These are phyloP conservation scores for Raffaelea deltoideospora DNA, from an alignment of 2,329 filamentous ascomycete species.

Conservation along the genomic window DNA sequence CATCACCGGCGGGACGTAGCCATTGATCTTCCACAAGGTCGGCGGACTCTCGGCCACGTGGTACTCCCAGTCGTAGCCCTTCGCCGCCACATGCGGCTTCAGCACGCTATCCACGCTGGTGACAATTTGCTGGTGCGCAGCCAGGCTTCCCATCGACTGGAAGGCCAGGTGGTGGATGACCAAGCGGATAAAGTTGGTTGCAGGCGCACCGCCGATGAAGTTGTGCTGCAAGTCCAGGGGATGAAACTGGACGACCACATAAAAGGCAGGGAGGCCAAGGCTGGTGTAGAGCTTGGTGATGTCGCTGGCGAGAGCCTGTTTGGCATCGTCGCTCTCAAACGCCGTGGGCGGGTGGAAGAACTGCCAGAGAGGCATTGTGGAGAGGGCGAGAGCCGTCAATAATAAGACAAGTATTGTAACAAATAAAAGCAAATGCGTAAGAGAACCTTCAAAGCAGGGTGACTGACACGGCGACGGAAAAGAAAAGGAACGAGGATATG, in stretches of 20 bases:
- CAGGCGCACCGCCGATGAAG: not conserved
- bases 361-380: constrained; percentile 30
- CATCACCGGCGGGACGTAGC: constrained; percentile 1
- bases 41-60: constrained; percentile 25
- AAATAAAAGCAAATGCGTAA: too few relatives aligned
- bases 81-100: constrained; percentile 23
- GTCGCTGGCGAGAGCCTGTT: constrained; percentile 16
- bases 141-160: constrained; percentile 1
- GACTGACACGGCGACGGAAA: too few relatives aligned
- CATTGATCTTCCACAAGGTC: constrained; percentile 27
- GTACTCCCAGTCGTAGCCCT: constrained; percentile 28
- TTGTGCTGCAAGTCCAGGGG: constrained; percentile 8
- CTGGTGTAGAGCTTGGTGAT: constrained; percentile 17
- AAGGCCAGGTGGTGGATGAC: constrained; percentile 6
- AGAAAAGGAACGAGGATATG: too few relatives aligned
- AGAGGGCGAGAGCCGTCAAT: too few relatives aligned
- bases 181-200: constrained; percentile 6
- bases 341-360: constrained; percentile 22
- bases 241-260: constrained; percentile 26
- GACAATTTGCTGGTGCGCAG: constrained; percentile 1
- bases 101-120: constrained; percentile 16
- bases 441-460: too few relatives aligned
- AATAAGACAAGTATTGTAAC: too few relatives aligned
- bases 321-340: constrained; percentile 16
- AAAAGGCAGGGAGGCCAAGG: constrained; percentile 24